phyloP scores from a whole-genome alignment of 306 rosid genomes.

The Dalbergia oliveri region DNA sequence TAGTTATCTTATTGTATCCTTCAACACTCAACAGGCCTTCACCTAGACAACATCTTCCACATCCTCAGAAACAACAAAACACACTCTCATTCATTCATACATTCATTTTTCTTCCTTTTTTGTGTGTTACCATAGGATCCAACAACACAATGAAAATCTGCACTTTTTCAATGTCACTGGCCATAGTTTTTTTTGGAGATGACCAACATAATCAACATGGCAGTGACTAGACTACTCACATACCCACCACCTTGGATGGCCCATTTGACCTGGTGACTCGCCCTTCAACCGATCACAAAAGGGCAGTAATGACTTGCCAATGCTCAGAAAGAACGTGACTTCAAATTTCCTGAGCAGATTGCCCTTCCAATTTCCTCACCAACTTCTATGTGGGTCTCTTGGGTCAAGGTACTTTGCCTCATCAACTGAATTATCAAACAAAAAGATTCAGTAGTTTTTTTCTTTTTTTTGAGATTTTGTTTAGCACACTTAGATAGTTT shows the following conservation, averaged over 20 bases:
- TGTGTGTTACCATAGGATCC: neutral
- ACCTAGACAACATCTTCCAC: neutral
- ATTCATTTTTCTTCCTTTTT: no score
- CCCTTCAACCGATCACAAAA: conserved; percentile 69
- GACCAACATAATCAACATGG: conserved; percentile 26
- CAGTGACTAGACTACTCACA: conserved; percentile 49
- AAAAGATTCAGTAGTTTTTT: neutral
- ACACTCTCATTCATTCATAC: neutral
- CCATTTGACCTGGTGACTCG: conserved; percentile 79
- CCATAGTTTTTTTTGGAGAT: conserved; percentile 41
- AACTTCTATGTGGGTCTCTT: conserved; percentile 88
- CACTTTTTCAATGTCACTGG: conserved; percentile 46
- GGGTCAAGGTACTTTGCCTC: conserved; percentile 76
- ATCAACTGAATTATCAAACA: conserved; percentile 18
- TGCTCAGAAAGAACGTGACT: conserved; percentile 78
- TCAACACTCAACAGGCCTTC: no score
- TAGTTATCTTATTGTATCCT: neutral
- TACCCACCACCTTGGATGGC: conserved; percentile 86
- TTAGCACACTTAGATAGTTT: neutral
- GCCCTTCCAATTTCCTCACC: conserved; percentile 84
- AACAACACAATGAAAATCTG: conserved; percentile 44
- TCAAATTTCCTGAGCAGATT: conserved; percentile 79
- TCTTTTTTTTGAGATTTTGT: neutral
- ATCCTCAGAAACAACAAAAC: neutral
- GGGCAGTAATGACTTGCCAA: conserved; percentile 90